These are phyloP conservation scores for Coemansia sp. DNA, from an alignment of 192 early-diverging fungal genomes.

Conservation along the genomic window DNA sequence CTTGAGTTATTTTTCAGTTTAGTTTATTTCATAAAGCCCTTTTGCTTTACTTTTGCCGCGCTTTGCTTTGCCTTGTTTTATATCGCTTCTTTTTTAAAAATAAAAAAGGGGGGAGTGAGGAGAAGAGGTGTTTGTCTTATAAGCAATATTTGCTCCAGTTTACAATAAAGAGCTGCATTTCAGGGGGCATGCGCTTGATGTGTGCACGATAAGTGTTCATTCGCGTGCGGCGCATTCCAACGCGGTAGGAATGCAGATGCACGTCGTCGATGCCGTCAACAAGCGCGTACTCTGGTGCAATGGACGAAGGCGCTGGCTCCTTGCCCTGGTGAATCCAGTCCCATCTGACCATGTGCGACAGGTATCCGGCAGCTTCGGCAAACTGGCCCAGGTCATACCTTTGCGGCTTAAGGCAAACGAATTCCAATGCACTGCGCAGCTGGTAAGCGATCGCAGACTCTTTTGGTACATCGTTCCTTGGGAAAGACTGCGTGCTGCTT, in stretches of 20 bases:
- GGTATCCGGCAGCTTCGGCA: slow-evolving; percentile 21
- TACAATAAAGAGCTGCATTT: slow-evolving; percentile 24
- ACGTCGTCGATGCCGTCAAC: neutral
- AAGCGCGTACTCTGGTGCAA: neutral
- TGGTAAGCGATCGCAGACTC: neutral
- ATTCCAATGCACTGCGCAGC: slow-evolving; percentile 13
- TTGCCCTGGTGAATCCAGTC: slow-evolving; percentile 43
- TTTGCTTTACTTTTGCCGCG: too few species aligned
- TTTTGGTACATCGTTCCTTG: neutral
- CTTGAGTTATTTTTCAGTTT: too few species aligned
- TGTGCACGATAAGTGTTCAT: slow-evolving; percentile 41
- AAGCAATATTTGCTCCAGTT: slow-evolving; percentile 8
- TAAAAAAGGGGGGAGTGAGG: too few species aligned
- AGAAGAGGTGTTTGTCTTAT: too few species aligned
- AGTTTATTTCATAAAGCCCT: too few species aligned
- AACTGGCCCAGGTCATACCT: neutral
- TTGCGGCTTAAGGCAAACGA: slow-evolving; percentile 5
- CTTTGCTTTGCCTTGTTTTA: too few species aligned
- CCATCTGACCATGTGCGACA: slow-evolving; percentile 37
- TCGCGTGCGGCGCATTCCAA: slow-evolving; percentile 34
- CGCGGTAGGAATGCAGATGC: slow-evolving; percentile 23
- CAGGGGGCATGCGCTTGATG: slow-evolving; percentile 26
- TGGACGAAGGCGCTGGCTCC: neutral
- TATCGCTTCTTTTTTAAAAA: too few species aligned
- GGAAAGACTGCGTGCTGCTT: neutral